phyloP scores from a whole-genome alignment of 2,329 filamentous ascomycete species.

The Pseudopyrenochaeta lycopersici region DNA sequence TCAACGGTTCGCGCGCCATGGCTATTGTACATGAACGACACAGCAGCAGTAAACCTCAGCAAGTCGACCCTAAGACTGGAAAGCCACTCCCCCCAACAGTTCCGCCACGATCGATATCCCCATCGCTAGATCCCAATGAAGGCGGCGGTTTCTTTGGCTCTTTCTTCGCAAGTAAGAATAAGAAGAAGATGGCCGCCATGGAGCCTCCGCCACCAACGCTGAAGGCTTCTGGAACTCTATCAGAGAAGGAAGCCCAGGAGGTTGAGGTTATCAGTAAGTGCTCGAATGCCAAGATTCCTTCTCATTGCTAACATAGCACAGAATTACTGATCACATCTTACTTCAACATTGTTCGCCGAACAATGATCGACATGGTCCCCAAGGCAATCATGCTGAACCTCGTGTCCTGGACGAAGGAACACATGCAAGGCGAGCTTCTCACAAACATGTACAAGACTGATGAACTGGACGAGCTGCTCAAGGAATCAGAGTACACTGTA shows the following conservation, averaged over 20 bases:
- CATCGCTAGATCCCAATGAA: constrained; percentile 72
- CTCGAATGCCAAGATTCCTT: neutral
- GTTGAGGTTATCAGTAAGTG: constrained; percentile 96
- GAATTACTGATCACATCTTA: constrained; percentile 96
- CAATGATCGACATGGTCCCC: constrained; percentile 99
- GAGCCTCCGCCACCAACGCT: constrained; percentile 90
- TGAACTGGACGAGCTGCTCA: constrained; percentile 91
- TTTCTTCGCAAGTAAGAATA: constrained; percentile 99
- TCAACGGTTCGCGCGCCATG: constrained; percentile 97
- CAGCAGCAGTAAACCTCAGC: constrained; percentile 81
- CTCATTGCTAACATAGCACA: constrained; percentile 50
- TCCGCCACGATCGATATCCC: constrained; percentile 79
- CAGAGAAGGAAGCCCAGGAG: constrained; percentile 92
- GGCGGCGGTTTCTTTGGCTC: constrained; percentile 89
- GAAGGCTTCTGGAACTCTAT: constrained; percentile 92
- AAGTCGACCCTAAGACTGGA: constrained; percentile 98
- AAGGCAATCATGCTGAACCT: constrained; percentile 99
- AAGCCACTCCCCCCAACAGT: constrained; percentile 79
- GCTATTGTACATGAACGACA: constrained; percentile 96
- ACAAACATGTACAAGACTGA: constrained; percentile 96
- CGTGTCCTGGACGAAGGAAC: constrained; percentile 95
- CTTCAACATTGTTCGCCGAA: constrained; percentile 97
- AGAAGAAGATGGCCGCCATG: constrained; percentile 99
- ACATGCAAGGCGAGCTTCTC: constrained; percentile 96
- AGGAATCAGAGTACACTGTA: constrained; percentile 97